phyloP scores from a whole-genome alignment of 768 basidiomycete species.

The Rhodotorula toruloides region DNA sequence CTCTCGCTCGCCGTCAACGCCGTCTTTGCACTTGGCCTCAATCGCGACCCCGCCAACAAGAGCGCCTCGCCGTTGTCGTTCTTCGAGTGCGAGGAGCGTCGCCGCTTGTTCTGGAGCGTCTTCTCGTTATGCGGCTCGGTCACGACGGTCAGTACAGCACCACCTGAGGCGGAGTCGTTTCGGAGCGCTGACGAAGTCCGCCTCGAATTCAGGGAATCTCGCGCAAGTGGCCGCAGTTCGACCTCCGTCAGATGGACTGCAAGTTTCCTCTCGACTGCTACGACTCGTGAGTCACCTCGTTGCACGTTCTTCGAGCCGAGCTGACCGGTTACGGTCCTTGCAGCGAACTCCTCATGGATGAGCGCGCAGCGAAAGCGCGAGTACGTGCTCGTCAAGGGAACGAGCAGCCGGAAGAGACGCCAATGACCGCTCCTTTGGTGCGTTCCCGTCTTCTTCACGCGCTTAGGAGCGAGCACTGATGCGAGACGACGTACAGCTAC shows the following conservation, averaged over 20 bases:
- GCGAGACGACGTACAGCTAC: not conserved
- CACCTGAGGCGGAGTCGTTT: no score
- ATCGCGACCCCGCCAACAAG: constrained; percentile 25
- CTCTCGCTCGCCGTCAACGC: constrained; percentile 20
- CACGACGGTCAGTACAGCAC: constrained; percentile 1
- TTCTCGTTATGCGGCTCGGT: constrained; percentile 22
- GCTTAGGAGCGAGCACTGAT: not conserved
- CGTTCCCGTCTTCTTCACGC: not conserved
- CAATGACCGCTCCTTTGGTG: constrained; percentile 10
- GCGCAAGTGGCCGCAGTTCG: constrained; percentile 24
- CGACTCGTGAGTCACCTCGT: constrained; percentile 1
- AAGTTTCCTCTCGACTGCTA: constrained; percentile 34
- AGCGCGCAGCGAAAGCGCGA: constrained; percentile 17
- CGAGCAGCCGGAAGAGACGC: constrained; percentile 23
- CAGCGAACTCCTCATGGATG: constrained; percentile 27
- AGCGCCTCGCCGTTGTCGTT: constrained; percentile 1
- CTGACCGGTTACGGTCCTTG: not conserved
- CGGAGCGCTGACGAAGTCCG: not conserved
- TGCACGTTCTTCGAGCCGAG: not conserved
- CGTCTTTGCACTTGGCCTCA: constrained; percentile 19
- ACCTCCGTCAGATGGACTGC: constrained; percentile 26
- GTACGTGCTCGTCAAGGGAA: not conserved
- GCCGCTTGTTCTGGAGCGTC: constrained; percentile 24
- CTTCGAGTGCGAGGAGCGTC: constrained; percentile 26
- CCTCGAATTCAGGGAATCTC: constrained; percentile 10